Conservation (phyloP, 129 eudicot genomes). For the Tagetes patula region DNA sequence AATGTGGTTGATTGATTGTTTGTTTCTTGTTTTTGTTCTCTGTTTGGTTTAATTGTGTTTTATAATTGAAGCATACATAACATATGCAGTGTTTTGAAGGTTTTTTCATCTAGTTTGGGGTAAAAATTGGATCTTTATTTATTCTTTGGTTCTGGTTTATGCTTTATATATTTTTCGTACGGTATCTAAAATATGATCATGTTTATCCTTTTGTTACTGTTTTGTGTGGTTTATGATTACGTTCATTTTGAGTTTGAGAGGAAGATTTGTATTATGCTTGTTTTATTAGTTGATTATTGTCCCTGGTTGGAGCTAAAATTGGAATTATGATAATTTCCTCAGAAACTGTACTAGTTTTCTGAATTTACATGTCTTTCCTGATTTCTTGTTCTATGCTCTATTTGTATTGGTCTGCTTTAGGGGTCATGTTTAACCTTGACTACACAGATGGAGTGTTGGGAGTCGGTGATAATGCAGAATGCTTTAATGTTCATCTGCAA, state of each 20-base stretch:
- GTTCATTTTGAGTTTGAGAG: neutral
- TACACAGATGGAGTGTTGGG: neutral
- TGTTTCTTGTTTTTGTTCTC: neutral
- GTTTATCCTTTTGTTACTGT: neutral
- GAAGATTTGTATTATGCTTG: neutral
- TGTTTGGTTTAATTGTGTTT: neutral
- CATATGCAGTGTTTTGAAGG: neutral
- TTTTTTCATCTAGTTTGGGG: neutral
- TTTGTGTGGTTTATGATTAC: neutral
- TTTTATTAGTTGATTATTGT: neutral
- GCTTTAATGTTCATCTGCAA: neutral
- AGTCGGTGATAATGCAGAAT: neutral
- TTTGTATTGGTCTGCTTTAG: neutral
- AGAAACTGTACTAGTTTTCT: neutral
- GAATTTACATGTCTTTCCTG: neutral
- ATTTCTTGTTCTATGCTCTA: neutral
- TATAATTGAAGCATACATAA: neutral
- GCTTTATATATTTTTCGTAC: neutral
- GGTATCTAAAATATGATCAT: neutral
- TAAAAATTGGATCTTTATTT: neutral
- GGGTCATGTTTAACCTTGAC: neutral
- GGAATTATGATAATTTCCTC: neutral
- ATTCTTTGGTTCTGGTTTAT: neutral
- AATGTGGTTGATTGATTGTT: neutral
- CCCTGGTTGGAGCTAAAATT: neutral